Evolutionary conservation across 2,329 filamentous ascomycete genomes (phyloP), one percentile per base, ranked within the genome.

Genomic region (Fusarium brachygibbosum): DNA sequence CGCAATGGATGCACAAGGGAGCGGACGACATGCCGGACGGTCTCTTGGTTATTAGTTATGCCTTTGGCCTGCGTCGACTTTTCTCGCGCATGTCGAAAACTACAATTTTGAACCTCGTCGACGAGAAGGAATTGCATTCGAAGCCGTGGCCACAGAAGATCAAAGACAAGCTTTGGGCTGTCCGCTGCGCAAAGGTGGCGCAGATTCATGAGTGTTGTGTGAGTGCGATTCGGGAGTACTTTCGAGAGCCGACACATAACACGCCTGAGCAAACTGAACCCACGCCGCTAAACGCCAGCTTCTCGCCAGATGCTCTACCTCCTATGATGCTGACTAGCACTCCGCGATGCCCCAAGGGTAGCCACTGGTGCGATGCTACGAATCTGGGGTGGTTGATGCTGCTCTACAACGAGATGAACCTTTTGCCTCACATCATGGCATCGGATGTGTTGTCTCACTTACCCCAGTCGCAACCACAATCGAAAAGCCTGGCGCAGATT

Each of bases 321-420:
- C 66, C 69, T 7, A 66, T 68, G 19, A 55, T 70, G 17, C 67
- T 84, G 5, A 81, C 79, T 2, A 80, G 77, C 32, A 77, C 73
- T 1, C 79, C 84, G 5, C 79, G 85, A 34, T 87, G 85, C 58
- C 83, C 84, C 17, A 84, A 80, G 58, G 83, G 83, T 1, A 84
- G 80, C 55, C 84, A 83, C 55, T 76, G 78, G 70, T 87, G 85
- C 56, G 86, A 87, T 64, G 84, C 85, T 0, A 81, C 81, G 0
- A 86, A 85, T 54, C 77, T 87, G 0, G 85, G 85, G 5, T 87
- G 84, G 84, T 70, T 86, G 34, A 84, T 87, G 81, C 77, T 86
- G n/a, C 76, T 82, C 0, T 84, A 82, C 54, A 82, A 82, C 51
- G 83, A 86, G 66, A 76, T 86, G 53, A 79, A 80, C 41, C 74